Evolutionary conservation across 768 basidiomycete species (phyloP).

Genomic region (Crucibulum laeve): DNA sequence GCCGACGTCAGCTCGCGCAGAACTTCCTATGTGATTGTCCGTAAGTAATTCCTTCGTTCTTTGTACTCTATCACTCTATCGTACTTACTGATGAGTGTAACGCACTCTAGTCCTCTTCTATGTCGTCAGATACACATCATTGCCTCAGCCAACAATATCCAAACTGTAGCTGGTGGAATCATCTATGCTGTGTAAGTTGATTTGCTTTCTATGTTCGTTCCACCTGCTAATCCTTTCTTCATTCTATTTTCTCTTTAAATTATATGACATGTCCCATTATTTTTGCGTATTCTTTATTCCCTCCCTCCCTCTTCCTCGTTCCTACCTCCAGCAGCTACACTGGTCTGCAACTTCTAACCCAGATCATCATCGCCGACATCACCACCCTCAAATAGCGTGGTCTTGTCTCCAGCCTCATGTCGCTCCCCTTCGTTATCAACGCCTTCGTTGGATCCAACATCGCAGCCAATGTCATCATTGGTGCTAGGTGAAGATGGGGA

Average conservation of each 20-base stretch:
- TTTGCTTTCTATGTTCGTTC: no score
- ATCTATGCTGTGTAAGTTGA: constrained; percentile 55
- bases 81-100: neutral
- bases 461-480: constrained; percentile 34
- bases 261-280: no score
- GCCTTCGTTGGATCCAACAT: constrained; percentile 65
- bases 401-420: constrained; percentile 33
- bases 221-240: no score
- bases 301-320: neutral
- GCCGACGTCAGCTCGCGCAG: constrained; percentile 70
- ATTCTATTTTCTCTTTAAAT: no score
- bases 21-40: constrained; percentile 51
- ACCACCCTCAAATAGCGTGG: constrained; percentile 57
- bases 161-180: constrained; percentile 48
- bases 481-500: constrained; percentile 64
- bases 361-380: constrained; percentile 61
- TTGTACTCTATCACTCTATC: no score
- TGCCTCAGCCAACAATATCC: constrained; percentile 41
- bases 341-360: constrained; percentile 61
- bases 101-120: constrained; percentile 50
- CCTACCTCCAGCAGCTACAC: constrained; percentile 57
- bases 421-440: constrained; percentile 44
- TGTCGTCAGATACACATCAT: constrained; percentile 52
- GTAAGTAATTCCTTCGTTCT: constrained; percentile 32
- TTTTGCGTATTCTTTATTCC: constrained; percentile 10